Base-by-base conservation (phyloP, 2,329 filamentous ascomycete genomes). In the Trichoderma breve region DNA sequence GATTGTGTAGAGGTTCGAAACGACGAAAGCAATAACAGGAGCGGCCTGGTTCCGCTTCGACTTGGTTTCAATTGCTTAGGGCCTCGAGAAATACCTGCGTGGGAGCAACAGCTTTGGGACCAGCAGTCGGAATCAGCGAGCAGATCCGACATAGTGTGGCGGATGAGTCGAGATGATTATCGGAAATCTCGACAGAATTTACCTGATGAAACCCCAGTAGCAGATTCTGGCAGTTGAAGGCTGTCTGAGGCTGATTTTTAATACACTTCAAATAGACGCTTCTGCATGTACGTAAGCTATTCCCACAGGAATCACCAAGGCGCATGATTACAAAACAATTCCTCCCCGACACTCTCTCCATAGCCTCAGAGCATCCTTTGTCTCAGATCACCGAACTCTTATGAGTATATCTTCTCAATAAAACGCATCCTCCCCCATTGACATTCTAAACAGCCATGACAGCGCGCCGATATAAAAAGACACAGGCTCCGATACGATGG, bases 1-100 rank as follows among this genome's bases (percentile, higher is more conserved):
- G 69, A 71, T 24, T 39, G 53, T 8, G 74, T 76, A 3, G 74
- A 74, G 34, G 73, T 75, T 4, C 62, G 71, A 32, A 74, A 76
- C 36, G n/a, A 68, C 2, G 43, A 68, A 36, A 47, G 18, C 24
- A 76, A 76, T 47, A 64, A 3, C 1, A 70, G 70, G 7, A 76
- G 75, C 15, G 66, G 53, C 2, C 61, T 69, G 4, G 7, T 64
- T 32, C 61, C 61, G 3, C 61, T 15, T 18, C 61, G 61, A 32
- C 61, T 51, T 5, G 61, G 61, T 3, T 64, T 64, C 28, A n/a
- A 6, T 43, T 47, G 39, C 11, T 51, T 64, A 11, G 61, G 61
- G 26, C 5, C 26, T 11, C 61, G 61, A 36, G 18, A 34, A 21
- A 36, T 61, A 26, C 58, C 58, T 14, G 32, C 30, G 3, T 61